Conservation (phyloP, 331 rosid genomes). For the Prunus yedoensis region DNA sequence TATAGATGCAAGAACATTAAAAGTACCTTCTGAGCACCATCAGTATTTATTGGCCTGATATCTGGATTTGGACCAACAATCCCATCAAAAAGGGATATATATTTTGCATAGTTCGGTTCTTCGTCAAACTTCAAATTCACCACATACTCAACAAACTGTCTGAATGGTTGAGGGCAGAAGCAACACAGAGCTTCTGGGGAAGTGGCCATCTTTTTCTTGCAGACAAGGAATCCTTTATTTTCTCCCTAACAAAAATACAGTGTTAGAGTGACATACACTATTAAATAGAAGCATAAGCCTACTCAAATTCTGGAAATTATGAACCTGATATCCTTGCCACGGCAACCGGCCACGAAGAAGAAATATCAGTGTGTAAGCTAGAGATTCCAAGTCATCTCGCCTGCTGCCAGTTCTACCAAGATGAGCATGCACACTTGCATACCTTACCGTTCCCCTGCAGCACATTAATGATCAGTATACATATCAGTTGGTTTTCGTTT, state of each 20-base stretch:
- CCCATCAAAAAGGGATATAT: slow-evolving; percentile 52
- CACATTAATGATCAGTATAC: background rate
- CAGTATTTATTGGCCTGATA: slow-evolving; percentile 50
- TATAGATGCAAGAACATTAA: slow-evolving; percentile 6
- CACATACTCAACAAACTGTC: slow-evolving; percentile 49
- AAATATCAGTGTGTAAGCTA: slow-evolving; percentile 55
- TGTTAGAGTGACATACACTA: background rate
- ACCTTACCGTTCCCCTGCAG: slow-evolving; percentile 53
- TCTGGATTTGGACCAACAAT: slow-evolving; percentile 54
- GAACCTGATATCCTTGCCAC: slow-evolving; percentile 66
- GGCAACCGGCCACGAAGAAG: slow-evolving; percentile 59
- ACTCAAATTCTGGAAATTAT: slow-evolving; percentile 4
- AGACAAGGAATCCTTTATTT: slow-evolving; percentile 55
- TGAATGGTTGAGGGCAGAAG: slow-evolving; percentile 52
- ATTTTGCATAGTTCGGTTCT: slow-evolving; percentile 56
- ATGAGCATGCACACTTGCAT: slow-evolving; percentile 64
- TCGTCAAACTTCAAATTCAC: slow-evolving; percentile 57
- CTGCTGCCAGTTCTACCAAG: slow-evolving; percentile 61
- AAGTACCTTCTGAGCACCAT: slow-evolving; percentile 57
- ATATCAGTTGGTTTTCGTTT: background rate
- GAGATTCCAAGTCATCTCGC: slow-evolving; percentile 56
- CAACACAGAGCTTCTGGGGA: slow-evolving; percentile 49
- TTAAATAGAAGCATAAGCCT: slow-evolving; percentile 3
- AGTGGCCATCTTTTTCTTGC: slow-evolving; percentile 57
- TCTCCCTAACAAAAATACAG: slow-evolving; percentile 40